Base-by-base conservation (phyloP, 768 basidiomycete species). In the Lenzites betulinus region DNA sequence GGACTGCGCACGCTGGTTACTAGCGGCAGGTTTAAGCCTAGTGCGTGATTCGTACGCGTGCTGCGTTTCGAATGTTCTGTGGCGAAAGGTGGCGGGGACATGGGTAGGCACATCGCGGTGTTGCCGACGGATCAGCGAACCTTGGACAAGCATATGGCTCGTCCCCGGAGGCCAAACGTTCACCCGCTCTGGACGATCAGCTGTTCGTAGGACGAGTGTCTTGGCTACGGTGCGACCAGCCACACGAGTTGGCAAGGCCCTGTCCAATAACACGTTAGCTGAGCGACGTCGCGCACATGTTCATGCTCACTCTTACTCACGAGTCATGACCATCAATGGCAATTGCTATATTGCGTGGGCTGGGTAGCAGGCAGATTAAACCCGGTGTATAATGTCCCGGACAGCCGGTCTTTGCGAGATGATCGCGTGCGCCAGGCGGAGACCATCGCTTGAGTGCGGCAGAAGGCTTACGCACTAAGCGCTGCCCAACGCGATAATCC, bases 101-200 rank as follows among this genome's bases (percentile, higher is more conserved):
- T 18, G 39, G 39, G 48, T 20, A 35, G 33, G 54, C 35, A 35
- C 22, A 25, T 20, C n/a, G 30, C 1, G 48, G 48, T 58, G 56
- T 25, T 18, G 48, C 39, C 56, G 48, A 35, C 48, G 48, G 56
- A 58, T 58, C 56, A 58, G 36, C 56, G 50, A 39, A 12, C 26
- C 39, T n/a, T 41, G 26, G 42, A 30, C 36, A 39, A 58, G 48
- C 56, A 58, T 58, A 28, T 35, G 48, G 44, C 35, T 11, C n/a
- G n/a, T 20, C 3, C 3, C 13, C 9, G 6, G 7, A n/a, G 48
- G 48, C 35, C 33, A 23, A 51, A 20, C 11, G 35, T 22, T 38
- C 23, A 25, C 1, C 22, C 51, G 35, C 15, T 22, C 23, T 38
- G 33, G 33, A 33, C 18, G 22, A n/a, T 51, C 44, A 33, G n/a